Evolutionary conservation across 352 stramenopile genomes (phyloP), one percentile per base, ranked within the genome.

Genomic region (Chrysophaeum taylorii): DNA sequence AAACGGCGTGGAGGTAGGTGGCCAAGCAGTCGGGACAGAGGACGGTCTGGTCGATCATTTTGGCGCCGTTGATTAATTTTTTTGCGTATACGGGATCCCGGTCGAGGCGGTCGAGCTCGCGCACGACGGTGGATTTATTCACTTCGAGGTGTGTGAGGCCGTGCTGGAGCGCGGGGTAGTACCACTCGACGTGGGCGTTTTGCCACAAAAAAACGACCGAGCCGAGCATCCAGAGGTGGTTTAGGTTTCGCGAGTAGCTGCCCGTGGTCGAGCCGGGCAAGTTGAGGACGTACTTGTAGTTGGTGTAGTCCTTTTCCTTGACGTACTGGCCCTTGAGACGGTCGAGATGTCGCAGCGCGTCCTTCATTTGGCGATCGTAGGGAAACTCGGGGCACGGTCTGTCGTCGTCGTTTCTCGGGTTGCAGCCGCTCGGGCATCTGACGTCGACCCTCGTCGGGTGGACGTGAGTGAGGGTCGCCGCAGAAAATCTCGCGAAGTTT

Each of bases 201-300:
- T 63, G 27, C 52, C 52, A 63, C 52, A 63, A 31, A 2, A 33
- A 15, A 2, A 63, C 52, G 27, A 63, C 29, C 27, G 27, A 14
- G 9, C 52, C 7, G 5, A 38, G n/a, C 27, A 63, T 41, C 52
- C 52, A 63, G 52, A 63, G 52, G 52, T 63, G 52, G 52, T 63
- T 63, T 31, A 63, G n/a, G 29, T 63, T 63, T 14, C 52, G 52
- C 25, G 52, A 63, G 52, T 63, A 63, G n/a, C 9, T 27, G 4
- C 52, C 52, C 52, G 52, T 15, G 27, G 52, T 63, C 25, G 27
- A 41, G 5, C 52, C 52, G 27, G 52, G 52, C 25, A 63, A 31
- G 33, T 63, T 63, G 27, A 63, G 52, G 9, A 63, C 25, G 52
- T 63, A 63, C 52, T 63, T 63, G 52, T 63, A 63, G 9, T n/a